phyloP scores from a whole-genome alignment of 176 grass and related monocot genomes.

The Guadua angustifolia region DNA sequence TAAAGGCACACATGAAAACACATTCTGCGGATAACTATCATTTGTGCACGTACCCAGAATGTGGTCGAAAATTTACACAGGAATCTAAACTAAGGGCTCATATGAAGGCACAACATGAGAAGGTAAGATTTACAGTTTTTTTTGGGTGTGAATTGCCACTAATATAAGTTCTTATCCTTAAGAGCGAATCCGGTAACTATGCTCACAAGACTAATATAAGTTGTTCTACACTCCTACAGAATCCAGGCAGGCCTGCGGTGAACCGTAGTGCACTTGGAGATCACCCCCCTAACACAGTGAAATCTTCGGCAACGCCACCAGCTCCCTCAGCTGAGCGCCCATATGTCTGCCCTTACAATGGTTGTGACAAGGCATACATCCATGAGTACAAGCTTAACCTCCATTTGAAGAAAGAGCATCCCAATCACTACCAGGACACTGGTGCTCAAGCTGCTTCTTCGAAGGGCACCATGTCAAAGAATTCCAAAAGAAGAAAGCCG shows the following conservation, averaged over 20 bases:
- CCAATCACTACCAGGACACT: constrained; percentile 62
- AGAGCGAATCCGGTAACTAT: too few species aligned
- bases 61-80: constrained; percentile 84
- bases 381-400: constrained; percentile 98
- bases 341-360: constrained; percentile 81
- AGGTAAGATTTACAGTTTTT: constrained; percentile 50
- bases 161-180: not conserved
- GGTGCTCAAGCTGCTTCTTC: constrained; percentile 51
- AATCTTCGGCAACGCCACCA: constrained; percentile 47
- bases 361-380: constrained; percentile 91
- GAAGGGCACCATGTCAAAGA: constrained; percentile 40
- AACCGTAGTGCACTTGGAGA: constrained; percentile 52
- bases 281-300: constrained; percentile 51
- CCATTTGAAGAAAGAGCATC: constrained; percentile 90
- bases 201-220: constrained; percentile 6
- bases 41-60: constrained; percentile 76
- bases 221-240: constrained; percentile 50
- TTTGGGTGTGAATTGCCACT: not conserved
- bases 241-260: constrained; percentile 32
- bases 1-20: constrained; percentile 89
- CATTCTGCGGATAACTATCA: constrained; percentile 95
- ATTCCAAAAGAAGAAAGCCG: constrained; percentile 57
- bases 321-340: constrained; percentile 73
- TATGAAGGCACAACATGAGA: constrained; percentile 81
- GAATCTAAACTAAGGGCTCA: constrained; percentile 92